phyloP scores from a whole-genome alignment of 176 grass and related monocot species.

The Thalia dealbata region DNA sequence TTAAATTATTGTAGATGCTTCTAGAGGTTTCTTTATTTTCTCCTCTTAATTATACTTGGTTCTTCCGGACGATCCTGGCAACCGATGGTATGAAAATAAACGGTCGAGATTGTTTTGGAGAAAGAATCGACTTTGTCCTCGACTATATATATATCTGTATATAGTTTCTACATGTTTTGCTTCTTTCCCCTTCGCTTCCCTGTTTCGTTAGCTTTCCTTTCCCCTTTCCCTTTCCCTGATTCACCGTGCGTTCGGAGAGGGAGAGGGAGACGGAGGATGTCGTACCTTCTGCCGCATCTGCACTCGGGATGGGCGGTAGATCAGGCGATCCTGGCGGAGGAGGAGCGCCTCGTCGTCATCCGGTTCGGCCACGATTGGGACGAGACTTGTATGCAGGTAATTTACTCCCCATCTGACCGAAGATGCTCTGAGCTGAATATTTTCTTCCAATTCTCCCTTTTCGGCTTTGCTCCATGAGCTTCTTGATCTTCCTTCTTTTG shows the following conservation, averaged over 20 bases:
- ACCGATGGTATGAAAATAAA: no score
- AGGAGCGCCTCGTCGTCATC: conserved; percentile 97
- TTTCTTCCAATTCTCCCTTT: background rate
- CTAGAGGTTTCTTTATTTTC: no score
- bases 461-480: background rate
- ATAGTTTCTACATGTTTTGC: no score
- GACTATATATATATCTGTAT: no score
- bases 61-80: no score
- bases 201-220: background rate
- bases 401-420: background rate
- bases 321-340: conserved; percentile 95
- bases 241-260: no score
- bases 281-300: conserved; percentile 90
- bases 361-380: conserved; percentile 99
- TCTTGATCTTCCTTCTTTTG: background rate
- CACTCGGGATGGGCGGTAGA: conserved; percentile 98
- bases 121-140: background rate
- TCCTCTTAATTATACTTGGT: no score
- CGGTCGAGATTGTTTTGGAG: no score
- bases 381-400: conserved; percentile 95
- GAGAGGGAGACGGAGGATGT: conserved; percentile 34
- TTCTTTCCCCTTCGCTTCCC: background rate
- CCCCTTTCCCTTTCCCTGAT: background rate
- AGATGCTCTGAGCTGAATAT: no score
- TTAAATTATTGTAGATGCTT: no score